Evolutionary conservation across 2,329 filamentous ascomycete species (phyloP).

Genomic region (Trichophyton mentagrophytes): DNA sequence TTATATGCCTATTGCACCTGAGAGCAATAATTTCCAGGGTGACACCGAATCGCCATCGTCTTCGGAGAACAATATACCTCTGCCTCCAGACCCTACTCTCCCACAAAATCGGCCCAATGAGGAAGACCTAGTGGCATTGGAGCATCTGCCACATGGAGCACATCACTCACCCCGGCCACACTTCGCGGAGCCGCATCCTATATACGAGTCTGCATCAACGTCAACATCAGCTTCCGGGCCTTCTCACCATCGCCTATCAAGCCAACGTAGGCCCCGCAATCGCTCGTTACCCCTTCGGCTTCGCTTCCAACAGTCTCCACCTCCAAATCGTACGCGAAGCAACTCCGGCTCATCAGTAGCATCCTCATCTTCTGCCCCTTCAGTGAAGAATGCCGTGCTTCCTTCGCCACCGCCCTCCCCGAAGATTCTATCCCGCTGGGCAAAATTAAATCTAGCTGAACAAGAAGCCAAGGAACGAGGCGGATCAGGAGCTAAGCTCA

Average conservation of each 20-base stretch:
- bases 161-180: background rate
- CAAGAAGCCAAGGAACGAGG: slow-evolving; percentile 55
- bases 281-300: slow-evolving; percentile 22
- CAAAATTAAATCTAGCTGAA: slow-evolving; percentile 50
- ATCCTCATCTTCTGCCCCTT: slow-evolving; percentile 28
- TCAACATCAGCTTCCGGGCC: slow-evolving; percentile 10
- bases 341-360: slow-evolving; percentile 22
- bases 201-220: slow-evolving; percentile 12
- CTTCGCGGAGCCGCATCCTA: slow-evolving; percentile 9
- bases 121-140: slow-evolving; percentile 8
- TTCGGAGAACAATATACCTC: slow-evolving; percentile 1
- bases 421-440: slow-evolving; percentile 34
- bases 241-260: slow-evolving; percentile 24
- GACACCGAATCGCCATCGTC: slow-evolving; percentile 1
- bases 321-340: slow-evolving; percentile 23
- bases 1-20: slow-evolving; percentile 10
- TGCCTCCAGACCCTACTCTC: slow-evolving; percentile 31
- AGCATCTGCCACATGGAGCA: background rate
- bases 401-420: slow-evolving; percentile 18
- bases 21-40: slow-evolving; percentile 6
- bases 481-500: slow-evolving; percentile 63
- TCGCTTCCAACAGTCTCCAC: slow-evolving; percentile 29
- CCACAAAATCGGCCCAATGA: slow-evolving; percentile 36
- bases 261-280: slow-evolving; percentile 10
- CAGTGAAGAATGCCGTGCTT: slow-evolving; percentile 24